phyloP scores from a whole-genome alignment of 352 stramenopile species.

The Globisporangium solare region DNA sequence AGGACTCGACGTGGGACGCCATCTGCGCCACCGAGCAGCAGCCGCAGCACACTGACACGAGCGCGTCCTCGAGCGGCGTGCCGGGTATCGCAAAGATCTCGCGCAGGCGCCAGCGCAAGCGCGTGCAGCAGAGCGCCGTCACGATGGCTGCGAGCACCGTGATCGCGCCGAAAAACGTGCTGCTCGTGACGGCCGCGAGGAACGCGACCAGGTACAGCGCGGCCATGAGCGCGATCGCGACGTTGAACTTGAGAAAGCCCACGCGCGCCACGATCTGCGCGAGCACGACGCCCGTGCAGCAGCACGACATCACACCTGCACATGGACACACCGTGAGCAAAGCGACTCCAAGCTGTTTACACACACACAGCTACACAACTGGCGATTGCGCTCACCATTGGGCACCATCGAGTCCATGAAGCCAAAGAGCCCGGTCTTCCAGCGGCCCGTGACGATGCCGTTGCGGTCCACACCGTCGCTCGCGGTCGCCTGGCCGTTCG shows the following conservation, averaged over 20 bases:
- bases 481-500: constrained; percentile 18
- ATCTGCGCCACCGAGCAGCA: constrained; percentile 79
- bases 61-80: constrained; percentile 43
- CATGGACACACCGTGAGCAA: too few species aligned
- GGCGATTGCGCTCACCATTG: constrained; percentile 66
- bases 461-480: constrained; percentile 54
- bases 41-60: constrained; percentile 49
- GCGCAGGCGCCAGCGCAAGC: constrained; percentile 57
- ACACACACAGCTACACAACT: too few species aligned
- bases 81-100: constrained; percentile 60
- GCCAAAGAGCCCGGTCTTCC: constrained; percentile 71
- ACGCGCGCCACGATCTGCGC: constrained; percentile 59
- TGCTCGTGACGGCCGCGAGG: constrained; percentile 22
- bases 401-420: constrained; percentile 62
- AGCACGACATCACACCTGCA: constrained; percentile 60
- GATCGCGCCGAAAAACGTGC: constrained; percentile 47
- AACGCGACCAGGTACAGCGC: constrained; percentile 50
- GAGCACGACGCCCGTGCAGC: constrained; percentile 53
- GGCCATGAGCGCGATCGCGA: constrained; percentile 45
- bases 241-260: constrained; percentile 51
- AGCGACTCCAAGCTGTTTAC: too few species aligned
- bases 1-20: constrained; percentile 76
- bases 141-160: constrained; percentile 34
- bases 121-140: constrained; percentile 32
- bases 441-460: constrained; percentile 63